Evolutionary conservation across 129 eudicot genomes (phyloP), one percentile per base, ranked within the genome.

Genomic region (Saussurea involucrata): DNA sequence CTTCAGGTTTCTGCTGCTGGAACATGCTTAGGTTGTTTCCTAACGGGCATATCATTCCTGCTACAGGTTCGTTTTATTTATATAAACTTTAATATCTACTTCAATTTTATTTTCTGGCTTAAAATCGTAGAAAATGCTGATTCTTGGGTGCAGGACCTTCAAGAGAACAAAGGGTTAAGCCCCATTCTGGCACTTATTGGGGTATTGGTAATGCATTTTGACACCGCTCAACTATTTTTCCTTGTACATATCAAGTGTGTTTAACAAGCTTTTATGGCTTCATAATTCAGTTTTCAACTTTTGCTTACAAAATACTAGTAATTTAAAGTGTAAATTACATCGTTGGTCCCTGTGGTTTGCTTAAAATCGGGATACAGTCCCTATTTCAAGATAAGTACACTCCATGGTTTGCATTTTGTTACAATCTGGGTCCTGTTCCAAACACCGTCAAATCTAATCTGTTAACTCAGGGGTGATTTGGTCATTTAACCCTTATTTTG

Each of bases 1-100:
- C 10, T 79, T 70, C 84, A 94, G 98, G 78, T 82, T 71, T 94
- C 98, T 27, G 95, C 90, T 49, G 83, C 88, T 21, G 98, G 98
- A 71, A 90, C 96, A 63, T 85, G 93, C 82, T 66, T 87, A 79
- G 98, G 92, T 37, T 87, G 96, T 84, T 81, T 89, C 49, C 82
- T 89, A n/a, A 68, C 82, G 10, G 97, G 90, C 53, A 78, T 86
- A 17, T 94, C 98, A 12, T 94, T 87, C 86, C 80, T 90, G 72
- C 78, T 90, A 61, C 94, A 90, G 98, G 98, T 93, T 80, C 40
- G 44, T 73, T 63, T 71, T 36, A 42, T 32, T n/a, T 74, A 64
- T 28, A 18, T 72, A n/a, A 33, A 15, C 36, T 66, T 63, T 71
- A 18, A 4, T 61, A 44, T 58, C 34, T 57, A 32, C 40, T 44